A percentile compares a stretch with the other conserved stretches of the same genome.
Conservation (phyloP, 2,329 filamentous ascomycete genomes). For the Cercospora zeina region DNA sequence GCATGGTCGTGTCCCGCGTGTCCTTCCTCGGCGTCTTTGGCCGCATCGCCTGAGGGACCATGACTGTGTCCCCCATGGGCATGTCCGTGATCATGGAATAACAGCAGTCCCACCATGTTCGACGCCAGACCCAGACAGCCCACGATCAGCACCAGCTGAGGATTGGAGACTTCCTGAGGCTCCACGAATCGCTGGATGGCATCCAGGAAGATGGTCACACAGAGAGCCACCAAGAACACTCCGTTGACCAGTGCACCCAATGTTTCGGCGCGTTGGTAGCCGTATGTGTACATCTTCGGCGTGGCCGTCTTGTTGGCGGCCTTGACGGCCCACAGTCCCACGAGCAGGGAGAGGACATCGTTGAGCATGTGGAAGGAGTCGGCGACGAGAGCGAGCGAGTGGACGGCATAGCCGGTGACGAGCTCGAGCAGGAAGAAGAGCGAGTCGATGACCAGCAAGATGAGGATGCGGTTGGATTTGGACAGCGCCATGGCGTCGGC, state of each 20-base stretch:
- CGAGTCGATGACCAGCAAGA: conserved; percentile 87
- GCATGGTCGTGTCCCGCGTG: conserved; percentile 52
- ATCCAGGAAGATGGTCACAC: conserved; percentile 93
- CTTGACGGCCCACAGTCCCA: conserved; percentile 93
- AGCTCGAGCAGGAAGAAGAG: conserved; percentile 90
- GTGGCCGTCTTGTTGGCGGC: conserved; percentile 72
- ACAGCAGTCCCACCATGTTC: conserved; percentile 82
- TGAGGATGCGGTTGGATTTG: conserved; percentile 86
- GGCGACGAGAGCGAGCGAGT: conserved; percentile 89
- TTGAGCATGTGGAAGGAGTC: conserved; percentile 99
- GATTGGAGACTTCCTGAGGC: conserved; percentile 81
- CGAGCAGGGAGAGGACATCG: conserved; percentile 90
- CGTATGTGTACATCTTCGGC: conserved; percentile 85
- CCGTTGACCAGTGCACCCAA: conserved; percentile 95
- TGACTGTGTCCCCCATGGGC: conserved; percentile 66
- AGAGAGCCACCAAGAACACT: conserved; percentile 94
- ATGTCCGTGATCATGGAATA: conserved; percentile 93
- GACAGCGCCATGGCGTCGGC: conserved; percentile 71
- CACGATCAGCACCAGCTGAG: conserved; percentile 83
- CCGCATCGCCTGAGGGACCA: conserved; percentile 43
- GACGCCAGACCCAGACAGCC: conserved; percentile 82
- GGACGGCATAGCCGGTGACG: conserved; percentile 78
- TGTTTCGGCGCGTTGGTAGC: conserved; percentile 96
- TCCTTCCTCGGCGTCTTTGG: conserved; percentile 54
- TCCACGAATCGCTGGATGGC: conserved; percentile 90